These are phyloP conservation scores for Mesembryanthemum crystallinum DNA, from an alignment of 148 eudicot species.

Conservation along the genomic window DNA sequence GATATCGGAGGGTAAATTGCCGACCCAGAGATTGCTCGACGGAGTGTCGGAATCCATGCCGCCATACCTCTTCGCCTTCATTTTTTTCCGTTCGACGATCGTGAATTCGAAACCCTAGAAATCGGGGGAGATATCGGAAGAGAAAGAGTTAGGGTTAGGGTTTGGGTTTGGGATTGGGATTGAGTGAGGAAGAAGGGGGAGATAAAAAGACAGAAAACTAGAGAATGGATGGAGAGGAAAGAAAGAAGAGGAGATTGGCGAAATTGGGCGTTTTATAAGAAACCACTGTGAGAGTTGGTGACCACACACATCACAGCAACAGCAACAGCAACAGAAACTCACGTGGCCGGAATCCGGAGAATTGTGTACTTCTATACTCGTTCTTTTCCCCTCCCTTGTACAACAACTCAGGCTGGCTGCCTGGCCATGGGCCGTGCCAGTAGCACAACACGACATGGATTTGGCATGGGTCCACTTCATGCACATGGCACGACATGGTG, in stretches of 20 bases:
- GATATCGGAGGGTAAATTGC: conserved; percentile 55
- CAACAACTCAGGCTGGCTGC: too few species aligned
- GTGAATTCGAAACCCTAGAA: neutral
- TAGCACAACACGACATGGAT: too few species aligned
- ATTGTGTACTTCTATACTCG: too few species aligned
- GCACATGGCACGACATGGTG: too few species aligned
- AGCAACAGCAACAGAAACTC: neutral
- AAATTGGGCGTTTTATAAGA: neutral
- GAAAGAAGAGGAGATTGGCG: neutral
- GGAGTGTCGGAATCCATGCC: conserved; percentile 31
- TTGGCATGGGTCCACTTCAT: too few species aligned
- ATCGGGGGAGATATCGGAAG: neutral
- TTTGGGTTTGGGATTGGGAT: neutral
- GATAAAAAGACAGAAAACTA: too few species aligned
- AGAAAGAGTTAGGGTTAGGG: conserved; percentile 9
- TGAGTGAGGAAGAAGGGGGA: neutral
- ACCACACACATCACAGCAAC: neutral
- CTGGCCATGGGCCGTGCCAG: too few species aligned
- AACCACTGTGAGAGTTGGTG: neutral
- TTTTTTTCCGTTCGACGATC: neutral
- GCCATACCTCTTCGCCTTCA: conserved; percentile 12
- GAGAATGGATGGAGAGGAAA: neutral
- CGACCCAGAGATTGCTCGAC: conserved; percentile 80
- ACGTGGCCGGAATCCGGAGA: too few species aligned
- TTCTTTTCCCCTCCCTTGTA: too few species aligned